A percentile compares a stretch with the other conserved stretches of the same genome.
Conservation (phyloP, 805 yeast species). For the Priceomyces haplophilus region DNA sequence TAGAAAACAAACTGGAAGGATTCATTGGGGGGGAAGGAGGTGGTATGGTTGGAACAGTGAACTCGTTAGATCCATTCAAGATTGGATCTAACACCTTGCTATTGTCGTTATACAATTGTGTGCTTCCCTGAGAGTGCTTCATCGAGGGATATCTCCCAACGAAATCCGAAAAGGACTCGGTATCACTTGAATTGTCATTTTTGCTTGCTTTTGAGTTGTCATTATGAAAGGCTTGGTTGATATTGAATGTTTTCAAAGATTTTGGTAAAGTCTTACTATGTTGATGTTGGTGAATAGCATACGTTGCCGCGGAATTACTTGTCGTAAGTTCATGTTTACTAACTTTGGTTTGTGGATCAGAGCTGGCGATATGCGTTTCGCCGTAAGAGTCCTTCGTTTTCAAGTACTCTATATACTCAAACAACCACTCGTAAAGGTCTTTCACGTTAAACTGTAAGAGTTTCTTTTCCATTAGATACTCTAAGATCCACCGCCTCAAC, state of each 20-base stretch:
- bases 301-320: no score
- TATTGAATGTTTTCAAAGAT: neutral
- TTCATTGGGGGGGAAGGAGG: neutral
- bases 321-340: no score
- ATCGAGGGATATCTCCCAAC: conserved; percentile 8
- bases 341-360: no score
- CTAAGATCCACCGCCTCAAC: conserved; percentile 22
- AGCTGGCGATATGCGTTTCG: neutral
- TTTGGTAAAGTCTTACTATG: neutral
- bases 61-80: neutral
- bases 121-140: neutral
- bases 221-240: neutral
- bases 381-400: conserved; percentile 21
- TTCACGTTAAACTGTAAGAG: conserved; percentile 33
- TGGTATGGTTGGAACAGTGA: neutral
- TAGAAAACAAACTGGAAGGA: neutral
- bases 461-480: conserved; percentile 27
- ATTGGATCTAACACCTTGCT: neutral
- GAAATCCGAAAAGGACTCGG: conserved; percentile 6
- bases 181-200: neutral
- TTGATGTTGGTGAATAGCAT: no score
- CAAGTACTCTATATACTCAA: conserved; percentile 37
- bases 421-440: conserved; percentile 37
- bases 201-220: neutral
- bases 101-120: neutral